phyloP scores from a whole-genome alignment of 148 eudicot species.

The Tetragonia tetragonoides region DNA sequence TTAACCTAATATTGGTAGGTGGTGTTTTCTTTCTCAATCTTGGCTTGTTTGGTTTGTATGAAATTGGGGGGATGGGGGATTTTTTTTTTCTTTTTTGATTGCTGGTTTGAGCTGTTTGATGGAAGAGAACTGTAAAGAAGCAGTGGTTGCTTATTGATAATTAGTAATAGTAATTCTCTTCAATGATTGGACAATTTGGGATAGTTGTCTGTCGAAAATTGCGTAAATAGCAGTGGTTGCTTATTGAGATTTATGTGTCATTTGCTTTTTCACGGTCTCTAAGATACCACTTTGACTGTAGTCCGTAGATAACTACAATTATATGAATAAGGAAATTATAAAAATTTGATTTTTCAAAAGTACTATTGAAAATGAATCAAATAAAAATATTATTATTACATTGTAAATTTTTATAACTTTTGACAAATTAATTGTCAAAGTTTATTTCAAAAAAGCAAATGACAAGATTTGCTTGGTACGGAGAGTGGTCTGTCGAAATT shows the following conservation, averaged over 20 bases:
- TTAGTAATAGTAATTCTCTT: neutral
- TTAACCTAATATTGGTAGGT: neutral
- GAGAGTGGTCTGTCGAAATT: neutral
- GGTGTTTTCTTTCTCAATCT: neutral
- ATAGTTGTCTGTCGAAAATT: neutral
- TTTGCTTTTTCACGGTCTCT: no score
- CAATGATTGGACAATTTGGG: neutral
- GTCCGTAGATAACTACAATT: no score
- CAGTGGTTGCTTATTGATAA: neutral
- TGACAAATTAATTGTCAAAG: no score
- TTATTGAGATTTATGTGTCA: no score
- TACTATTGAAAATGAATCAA: no score
- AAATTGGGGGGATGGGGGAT: neutral
- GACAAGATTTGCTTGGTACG: no score
- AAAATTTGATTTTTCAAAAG: no score
- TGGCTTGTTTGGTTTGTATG: neutral
- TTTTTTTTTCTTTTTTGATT: neutral
- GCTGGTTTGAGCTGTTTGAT: constrained; percentile 22
- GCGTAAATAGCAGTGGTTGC: neutral
- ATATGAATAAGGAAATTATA: no score
- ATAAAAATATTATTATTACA: no score
- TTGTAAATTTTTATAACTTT: no score
- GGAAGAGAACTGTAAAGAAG: constrained; percentile 26
- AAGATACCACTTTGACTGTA: no score
- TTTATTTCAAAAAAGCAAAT: no score